Conservation (phyloP, 208 protist genomes). For the Leishmania guyanensis region DNA sequence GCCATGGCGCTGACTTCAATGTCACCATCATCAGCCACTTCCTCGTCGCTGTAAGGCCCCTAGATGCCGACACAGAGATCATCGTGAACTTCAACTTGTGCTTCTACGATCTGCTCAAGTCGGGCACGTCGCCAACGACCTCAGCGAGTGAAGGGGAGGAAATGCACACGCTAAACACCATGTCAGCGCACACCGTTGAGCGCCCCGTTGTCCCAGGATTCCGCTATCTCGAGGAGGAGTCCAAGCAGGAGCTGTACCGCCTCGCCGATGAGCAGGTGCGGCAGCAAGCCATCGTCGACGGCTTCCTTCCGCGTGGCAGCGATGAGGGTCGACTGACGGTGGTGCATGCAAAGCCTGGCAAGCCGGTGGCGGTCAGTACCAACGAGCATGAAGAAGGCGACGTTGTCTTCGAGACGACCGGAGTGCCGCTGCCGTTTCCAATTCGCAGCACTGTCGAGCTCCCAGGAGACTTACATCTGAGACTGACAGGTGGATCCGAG, state of each 20-base stretch:
- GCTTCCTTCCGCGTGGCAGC: slow-evolving; percentile 61
- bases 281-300: slow-evolving; percentile 62
- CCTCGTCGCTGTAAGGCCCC: slow-evolving; percentile 55
- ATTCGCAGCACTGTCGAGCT: slow-evolving; percentile 81
- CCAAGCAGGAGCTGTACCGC: slow-evolving; percentile 68
- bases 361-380: slow-evolving; percentile 48
- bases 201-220: slow-evolving; percentile 54
- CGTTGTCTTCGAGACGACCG: slow-evolving; percentile 71
- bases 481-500: slow-evolving; percentile 75
- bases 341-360: slow-evolving; percentile 34
- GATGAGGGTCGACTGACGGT: slow-evolving; percentile 58
- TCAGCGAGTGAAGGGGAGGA: neutral
- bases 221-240: slow-evolving; percentile 53
- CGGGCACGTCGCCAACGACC: neutral
- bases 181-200: slow-evolving; percentile 15
- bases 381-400: slow-evolving; percentile 41
- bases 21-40: slow-evolving; percentile 81
- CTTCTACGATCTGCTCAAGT: slow-evolving; percentile 61
- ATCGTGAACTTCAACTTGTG: slow-evolving; percentile 69
- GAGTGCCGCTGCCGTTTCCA: slow-evolving; percentile 74
- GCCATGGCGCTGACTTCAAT: slow-evolving; percentile 65
- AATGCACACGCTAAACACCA: neutral
- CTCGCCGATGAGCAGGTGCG: slow-evolving; percentile 85
- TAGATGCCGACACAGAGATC: slow-evolving; percentile 47
- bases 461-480: slow-evolving; percentile 68